These are phyloP conservation scores for Melocanna baccifera DNA, from an alignment of 176 grass and related monocot species.

Conservation along the genomic window DNA sequence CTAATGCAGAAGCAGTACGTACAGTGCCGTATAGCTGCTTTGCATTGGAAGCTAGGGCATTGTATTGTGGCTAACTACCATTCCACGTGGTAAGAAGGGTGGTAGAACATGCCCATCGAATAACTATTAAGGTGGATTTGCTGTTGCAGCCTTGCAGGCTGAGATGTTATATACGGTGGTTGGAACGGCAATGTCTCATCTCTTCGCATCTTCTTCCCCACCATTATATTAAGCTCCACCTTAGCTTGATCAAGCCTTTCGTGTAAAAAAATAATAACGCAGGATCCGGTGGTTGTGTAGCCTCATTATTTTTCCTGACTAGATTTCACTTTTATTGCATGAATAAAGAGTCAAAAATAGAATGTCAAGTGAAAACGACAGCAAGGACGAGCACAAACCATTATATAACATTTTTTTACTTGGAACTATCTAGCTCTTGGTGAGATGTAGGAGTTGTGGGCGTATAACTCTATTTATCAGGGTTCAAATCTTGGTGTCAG, in stretches of 20 bases:
- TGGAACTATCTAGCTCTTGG: too few relatives aligned
- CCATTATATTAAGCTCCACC: neutral
- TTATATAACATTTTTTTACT: neutral
- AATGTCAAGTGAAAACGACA: neutral
- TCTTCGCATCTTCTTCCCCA: neutral
- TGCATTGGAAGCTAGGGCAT: constrained; percentile 6
- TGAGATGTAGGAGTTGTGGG: too few relatives aligned
- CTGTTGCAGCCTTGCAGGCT: neutral
- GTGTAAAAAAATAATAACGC: neutral
- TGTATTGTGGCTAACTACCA: constrained; percentile 8
- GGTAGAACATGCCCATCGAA: constrained; percentile 28
- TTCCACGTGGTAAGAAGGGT: constrained; percentile 30
- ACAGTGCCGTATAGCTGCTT: neutral
- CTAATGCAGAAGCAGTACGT: neutral
- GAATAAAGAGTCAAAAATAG: neutral
- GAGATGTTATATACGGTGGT: constrained; percentile 4
- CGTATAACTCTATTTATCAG: too few relatives aligned
- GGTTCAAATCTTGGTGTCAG: too few relatives aligned
- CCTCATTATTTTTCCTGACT: neutral
- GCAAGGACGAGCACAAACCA: neutral
- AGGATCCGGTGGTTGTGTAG: neutral
- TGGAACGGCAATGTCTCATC: constrained; percentile 24
- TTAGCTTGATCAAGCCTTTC: neutral
- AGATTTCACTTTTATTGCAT: neutral
- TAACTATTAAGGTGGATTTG: constrained; percentile 28